Evolutionary conservation across 257 asterid species (phyloP), one percentile per base, ranked within the genome.

Genomic region (Solanum okadae): DNA sequence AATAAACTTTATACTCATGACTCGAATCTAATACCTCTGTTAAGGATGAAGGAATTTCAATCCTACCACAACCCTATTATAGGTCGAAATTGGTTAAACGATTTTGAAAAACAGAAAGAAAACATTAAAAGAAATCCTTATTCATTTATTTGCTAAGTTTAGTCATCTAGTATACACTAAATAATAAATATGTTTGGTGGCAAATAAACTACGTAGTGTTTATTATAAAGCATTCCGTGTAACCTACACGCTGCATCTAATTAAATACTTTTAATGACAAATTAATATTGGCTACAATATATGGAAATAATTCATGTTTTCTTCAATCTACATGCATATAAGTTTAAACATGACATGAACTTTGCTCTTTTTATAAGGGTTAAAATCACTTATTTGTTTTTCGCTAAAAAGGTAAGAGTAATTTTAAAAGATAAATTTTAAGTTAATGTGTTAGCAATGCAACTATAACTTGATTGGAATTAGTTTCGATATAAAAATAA

Each of bases 11-110:
- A 59, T 22, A 22, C 1, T 59, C 27, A 59, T 18, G 4, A 3
- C 25, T 59, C 5, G 12, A 59, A 59, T 59, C 0, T 0, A 59
- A 1, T 20, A 59, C 0, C 5, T 59, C 2, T 20, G 5, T 22
- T 3, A 59, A 59, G 1, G 1, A 20, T 0, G 13, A 22, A 59
- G 5, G 2, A 20, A 59, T 59, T 13, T 8, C 12, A 56, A 56
- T 56, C 10, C 2, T 56, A 18, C 1, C 10, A 56, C 65, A 56
- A 56, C 10, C 10, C 2, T 68, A 27, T 16, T 29, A 18, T 8
- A 3, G 8, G 25, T 33, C 5, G 8, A 72, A 71, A 72, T 33
- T 72, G 79, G 7, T 33, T 72, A 72, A 33, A 33, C 2, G 4
- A 0, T 71, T 31, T 8, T 71, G 40, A 4, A 68, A 68, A 27